Base-by-base conservation (phyloP, 805 yeast genomes). In the Pichia sporocuriosa region DNA sequence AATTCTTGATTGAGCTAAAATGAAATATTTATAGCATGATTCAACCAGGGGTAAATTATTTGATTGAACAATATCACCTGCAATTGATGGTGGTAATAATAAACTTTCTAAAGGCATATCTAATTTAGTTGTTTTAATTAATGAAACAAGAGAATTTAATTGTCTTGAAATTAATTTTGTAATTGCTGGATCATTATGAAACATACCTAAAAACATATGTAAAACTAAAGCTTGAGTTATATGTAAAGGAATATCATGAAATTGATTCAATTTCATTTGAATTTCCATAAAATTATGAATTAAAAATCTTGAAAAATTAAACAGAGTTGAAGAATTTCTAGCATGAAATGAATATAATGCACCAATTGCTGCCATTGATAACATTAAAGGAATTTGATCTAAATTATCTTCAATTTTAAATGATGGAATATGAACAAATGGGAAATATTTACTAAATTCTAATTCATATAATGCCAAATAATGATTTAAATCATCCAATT, bases 321-420 rank as follows among this genome's bases (percentile, higher is more conserved):
- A 82, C 44, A 84, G 61, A 9, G 83, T 66, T 52, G 81, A 69
- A 0, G 96, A 84, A 55, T 84, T 84, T 28, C 80, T 65, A 25
- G 87, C 83, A 54, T 84, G 88, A 62, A 83, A 86, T 0, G 86
- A 77, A 54, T 84, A 86, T 19, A 89, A 68, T 0, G 96, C 95
- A 32, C 97, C 97, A 44, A 89, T 76, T 13, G 95, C 81, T 1
- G 93, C 83, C 75, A 88, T 83, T 3, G 94, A 77, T 41, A 88
- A 65, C 6, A 86, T 58, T 35, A 89, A 68, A 2, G 95, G 89
- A 39, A 73, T 67, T 55, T 69, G 66, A 55, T 78, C 59, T 57
- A 79, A 59, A 61, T 71, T 56, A 57, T 71, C 63, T 67, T 65
- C 66, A 22, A 57, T 70, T 36, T 65, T 62, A 46, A 75, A 69